Base-by-base conservation (phyloP, 768 basidiomycete species). In the Phylloporus sp. region DNA sequence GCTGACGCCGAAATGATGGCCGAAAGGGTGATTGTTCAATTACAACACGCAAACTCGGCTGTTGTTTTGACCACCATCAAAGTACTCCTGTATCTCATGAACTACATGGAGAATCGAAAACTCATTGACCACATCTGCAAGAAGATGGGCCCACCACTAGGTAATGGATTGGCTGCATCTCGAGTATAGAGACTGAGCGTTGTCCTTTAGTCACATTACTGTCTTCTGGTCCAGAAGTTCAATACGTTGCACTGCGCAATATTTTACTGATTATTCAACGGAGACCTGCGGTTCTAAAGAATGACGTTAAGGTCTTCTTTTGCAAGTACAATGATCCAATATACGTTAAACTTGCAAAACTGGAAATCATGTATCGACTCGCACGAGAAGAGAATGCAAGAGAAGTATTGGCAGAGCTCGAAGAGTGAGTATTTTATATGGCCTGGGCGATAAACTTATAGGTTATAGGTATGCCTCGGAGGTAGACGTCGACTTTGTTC, bases 311-410 rank as follows among this genome's bases (percentile, higher is more conserved):
- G 62, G 95, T 97, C 13, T 98, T 99, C 73, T 99, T 99, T 73
- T 97, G 94, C 88, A 98, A 99, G 71, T 99, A 98, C 70, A 98
- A 98, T 67, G 97, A 98, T 63, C 97, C 97, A 3, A 97, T 98
- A 59, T 99, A 98, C 67, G 92, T 98, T 68, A 98, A 99, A 68
- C 79, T 99, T 27, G 95, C 95, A 45, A 98, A 99, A 62, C 76
- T 99, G 47, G 97, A 98, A 70, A 97, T 98, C 64, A 98, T 99
- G 91, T 98, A 98, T 70, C 85, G 97, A 10, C 78, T 99, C 18
- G 93, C 95, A 9, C 82, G 91, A n/a, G 86, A 92, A 52, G 92
- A 94, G 65, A 99, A 98, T 67, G 89, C 90, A 18, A 79, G 78
- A 55, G 93, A 97, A 64, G 94, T 99, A 1, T 74, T 99, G 13